Base-by-base conservation (phyloP, 2,329 filamentous ascomycete species). In the Aspergillus ustus region DNA sequence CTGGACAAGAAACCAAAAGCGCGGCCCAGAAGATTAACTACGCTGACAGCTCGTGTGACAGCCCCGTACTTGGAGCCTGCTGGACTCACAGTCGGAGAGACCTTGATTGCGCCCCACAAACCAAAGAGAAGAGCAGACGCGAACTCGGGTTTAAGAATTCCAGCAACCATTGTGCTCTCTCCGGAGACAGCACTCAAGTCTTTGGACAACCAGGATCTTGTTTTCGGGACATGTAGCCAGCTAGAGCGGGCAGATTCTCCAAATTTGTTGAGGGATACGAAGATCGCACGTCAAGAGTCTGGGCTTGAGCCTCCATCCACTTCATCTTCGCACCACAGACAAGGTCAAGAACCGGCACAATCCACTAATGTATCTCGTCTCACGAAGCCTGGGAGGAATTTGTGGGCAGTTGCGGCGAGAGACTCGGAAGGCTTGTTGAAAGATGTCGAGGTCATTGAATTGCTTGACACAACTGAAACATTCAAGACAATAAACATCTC, bases 201-300 rank as follows among this genome's bases (percentile, higher is more conserved):
- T 66, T 84, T 90, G 15, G 82, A 85, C 3, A 81, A 84, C 1
- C 92, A 95, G 72, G 87, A 93, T 62, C 91, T 93, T 70, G 78
- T 96, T 0, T 96, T 96, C 76, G 92, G 92, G 1, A 95, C 92
- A 0, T 93, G 90, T 1, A 96, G 92, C 73, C 92, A 96, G 73
- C 78, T 96, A 25, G 89, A 89, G 15, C 80, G 84, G 58, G 90
- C 92, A 60, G 87, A 92, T 40, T 91, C 90, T 0, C 90, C 90
- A 0, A 85, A 84, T 0, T 83, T 88, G 25, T 61, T 72, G 43
- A 67, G 62, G 61, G 71, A 75, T 50, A 70, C 68, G 50, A 71
- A 76, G 60, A 64, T 67, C 61, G 76, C 70, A 57, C 69, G 72
- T 56, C 61, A 57, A 53, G 72, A 66, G 65, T 78, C 72, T 11